Percentiles rank a stretch among this genome's conserved stretches.
Evolutionary conservation across 495 filamentous ascomycete species (phyloP).

Genomic region (Neurospora tetrasperma): DNA sequence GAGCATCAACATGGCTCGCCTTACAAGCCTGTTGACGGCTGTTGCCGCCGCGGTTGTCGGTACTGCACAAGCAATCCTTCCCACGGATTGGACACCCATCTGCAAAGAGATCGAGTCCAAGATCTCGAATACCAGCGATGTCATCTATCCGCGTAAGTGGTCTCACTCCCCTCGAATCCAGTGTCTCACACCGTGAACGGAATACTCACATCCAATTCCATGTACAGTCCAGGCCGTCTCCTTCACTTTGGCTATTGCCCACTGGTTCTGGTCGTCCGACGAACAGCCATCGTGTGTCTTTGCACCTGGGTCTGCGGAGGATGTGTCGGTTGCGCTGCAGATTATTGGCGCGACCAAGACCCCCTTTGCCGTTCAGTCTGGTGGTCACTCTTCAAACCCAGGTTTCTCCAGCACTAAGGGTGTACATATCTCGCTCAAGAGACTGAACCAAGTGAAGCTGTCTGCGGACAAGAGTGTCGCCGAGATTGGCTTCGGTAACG

Average conservation of each 20-base stretch:
- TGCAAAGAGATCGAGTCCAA: constrained; percentile 5
- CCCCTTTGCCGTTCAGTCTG: constrained; percentile 35
- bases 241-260: not conserved
- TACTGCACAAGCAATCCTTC: not conserved
- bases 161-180: not conserved
- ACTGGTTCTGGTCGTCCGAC: constrained; percentile 18
- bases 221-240: not conserved
- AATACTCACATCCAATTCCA: not conserved
- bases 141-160: constrained; percentile 4
- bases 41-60: not conserved
- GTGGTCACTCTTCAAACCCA: constrained; percentile 29
- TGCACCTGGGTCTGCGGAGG: constrained; percentile 4
- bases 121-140: constrained; percentile 1
- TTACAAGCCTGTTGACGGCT: not conserved
- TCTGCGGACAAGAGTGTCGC: constrained; percentile 30
- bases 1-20: not conserved
- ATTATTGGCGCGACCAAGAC: constrained; percentile 10
- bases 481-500: constrained; percentile 29
- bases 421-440: constrained; percentile 22
- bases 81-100: not conserved
- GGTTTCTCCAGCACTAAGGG: constrained; percentile 21
- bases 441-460: constrained; percentile 18
- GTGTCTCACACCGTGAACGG: not conserved
- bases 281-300: constrained; percentile 14
- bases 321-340: constrained; percentile 15